Percentiles rank a stretch among this genome's conserved stretches.
phyloP scores from a whole-genome alignment of 371 early-diverging fungal genomes.

The Mortierella sp. region DNA sequence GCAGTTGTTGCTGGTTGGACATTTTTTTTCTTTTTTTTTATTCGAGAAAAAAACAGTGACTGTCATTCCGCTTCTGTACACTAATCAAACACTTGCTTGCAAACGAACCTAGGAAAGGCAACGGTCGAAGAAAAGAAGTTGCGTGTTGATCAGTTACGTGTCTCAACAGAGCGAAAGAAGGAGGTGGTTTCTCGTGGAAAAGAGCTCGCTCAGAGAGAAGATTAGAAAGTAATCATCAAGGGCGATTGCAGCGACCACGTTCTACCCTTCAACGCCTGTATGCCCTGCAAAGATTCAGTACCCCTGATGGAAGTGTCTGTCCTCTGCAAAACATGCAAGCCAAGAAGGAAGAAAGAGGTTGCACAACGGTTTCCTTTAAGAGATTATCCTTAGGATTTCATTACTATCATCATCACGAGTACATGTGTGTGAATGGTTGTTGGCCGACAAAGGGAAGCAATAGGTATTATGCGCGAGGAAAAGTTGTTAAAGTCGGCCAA shows the following conservation, averaged over 20 bases:
- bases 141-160: background rate
- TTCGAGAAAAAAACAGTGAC: constrained; percentile 1
- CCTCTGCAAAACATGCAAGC: background rate
- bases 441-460: background rate
- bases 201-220: constrained; percentile 56
- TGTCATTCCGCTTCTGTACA: background rate
- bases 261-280: background rate
- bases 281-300: background rate
- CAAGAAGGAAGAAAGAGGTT: background rate
- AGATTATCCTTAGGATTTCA: constrained; percentile 24
- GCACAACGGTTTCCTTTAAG: constrained; percentile 16
- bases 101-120: background rate
- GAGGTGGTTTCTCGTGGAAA: background rate
- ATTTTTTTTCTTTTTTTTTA: constrained; percentile 3
- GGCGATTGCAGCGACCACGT: background rate
- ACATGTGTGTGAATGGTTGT: no score
- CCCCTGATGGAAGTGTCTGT: background rate
- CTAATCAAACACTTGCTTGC: background rate
- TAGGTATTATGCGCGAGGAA: background rate
- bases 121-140: background rate
- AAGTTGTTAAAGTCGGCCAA: background rate
- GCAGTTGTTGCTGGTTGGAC: background rate
- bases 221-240: constrained; percentile 43
- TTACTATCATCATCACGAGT: constrained; percentile 33
- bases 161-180: background rate